Conservation (phyloP, 2,329 filamentous ascomycete genomes). For the Botrytis aclada region DNA sequence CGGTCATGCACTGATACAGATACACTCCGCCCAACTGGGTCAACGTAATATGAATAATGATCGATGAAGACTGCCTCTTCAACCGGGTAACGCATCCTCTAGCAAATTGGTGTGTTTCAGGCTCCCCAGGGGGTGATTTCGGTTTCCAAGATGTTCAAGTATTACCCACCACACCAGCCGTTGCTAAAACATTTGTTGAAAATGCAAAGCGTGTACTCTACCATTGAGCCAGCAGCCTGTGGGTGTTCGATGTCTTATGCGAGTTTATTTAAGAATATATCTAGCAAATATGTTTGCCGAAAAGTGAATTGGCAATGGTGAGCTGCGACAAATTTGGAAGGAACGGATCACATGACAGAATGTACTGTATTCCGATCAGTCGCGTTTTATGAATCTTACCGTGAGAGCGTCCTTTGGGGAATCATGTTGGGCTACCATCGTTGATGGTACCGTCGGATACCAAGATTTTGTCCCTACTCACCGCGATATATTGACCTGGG, state of each 20-base stretch:
- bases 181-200: slow-evolving; percentile 1
- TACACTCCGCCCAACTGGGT: neutral
- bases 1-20: neutral
- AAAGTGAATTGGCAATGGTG: neutral
- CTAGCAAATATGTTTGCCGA: neutral
- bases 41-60: slow-evolving; percentile 2
- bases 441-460: too few relatives aligned
- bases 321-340: too few relatives aligned
- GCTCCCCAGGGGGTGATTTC: slow-evolving; percentile 5
- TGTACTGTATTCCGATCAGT: too few relatives aligned
- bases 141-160: slow-evolving; percentile 3
- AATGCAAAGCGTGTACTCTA: neutral
- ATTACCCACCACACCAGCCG: neutral
- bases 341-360: too few relatives aligned
- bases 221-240: slow-evolving; percentile 6
- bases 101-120: neutral
- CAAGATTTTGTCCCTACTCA: too few relatives aligned
- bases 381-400: too few relatives aligned
- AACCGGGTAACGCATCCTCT: slow-evolving; percentile 5
- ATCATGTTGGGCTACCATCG: too few relatives aligned
- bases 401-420: too few relatives aligned
- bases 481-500: too few relatives aligned
- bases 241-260: neutral
- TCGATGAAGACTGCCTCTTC: slow-evolving; percentile 8
- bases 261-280: neutral